These are phyloP conservation scores for Leucocoprinus sp. DNA, from an alignment of 768 basidiomycete genomes.

Conservation along the genomic window DNA sequence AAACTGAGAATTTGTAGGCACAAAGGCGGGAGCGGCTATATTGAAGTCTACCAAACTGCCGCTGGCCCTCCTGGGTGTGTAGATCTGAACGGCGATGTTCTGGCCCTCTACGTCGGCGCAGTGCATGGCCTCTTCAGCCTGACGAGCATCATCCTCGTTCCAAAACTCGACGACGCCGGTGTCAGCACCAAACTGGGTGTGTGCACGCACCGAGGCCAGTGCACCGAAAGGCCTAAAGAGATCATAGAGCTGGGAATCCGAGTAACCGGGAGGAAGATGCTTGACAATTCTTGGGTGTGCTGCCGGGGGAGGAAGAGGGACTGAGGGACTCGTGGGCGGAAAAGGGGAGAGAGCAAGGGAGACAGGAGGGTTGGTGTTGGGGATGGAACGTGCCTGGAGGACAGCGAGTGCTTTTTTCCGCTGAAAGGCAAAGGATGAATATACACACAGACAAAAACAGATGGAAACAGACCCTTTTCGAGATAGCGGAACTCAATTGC, in stretches of 20 bases:
- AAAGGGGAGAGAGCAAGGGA: conserved; percentile 73
- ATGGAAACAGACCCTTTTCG: conserved; percentile 57
- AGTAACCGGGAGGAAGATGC: conserved; percentile 63
- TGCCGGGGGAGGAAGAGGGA: conserved; percentile 64
- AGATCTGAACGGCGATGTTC: conserved; percentile 77
- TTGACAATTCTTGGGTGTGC: conserved; percentile 79
- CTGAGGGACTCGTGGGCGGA: conserved; percentile 70
- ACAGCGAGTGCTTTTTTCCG: conserved; percentile 86
- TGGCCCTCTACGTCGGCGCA: conserved; percentile 77
- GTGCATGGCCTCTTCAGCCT: conserved; percentile 76
- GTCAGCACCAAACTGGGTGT: conserved; percentile 69
- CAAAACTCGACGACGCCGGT: conserved; percentile 80
- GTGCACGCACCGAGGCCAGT: conserved; percentile 67
- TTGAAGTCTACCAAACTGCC: conserved; percentile 57
- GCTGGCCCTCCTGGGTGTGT: conserved; percentile 58
- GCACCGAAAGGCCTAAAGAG: conserved; percentile 81
- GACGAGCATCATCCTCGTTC: conserved; percentile 76
- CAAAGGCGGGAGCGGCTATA: conserved; percentile 65
- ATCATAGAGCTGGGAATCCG: conserved; percentile 73
- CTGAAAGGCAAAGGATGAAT: conserved; percentile 30
- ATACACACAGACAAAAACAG: conserved; percentile 5
- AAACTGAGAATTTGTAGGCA: conserved; percentile 61
- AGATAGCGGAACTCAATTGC: conserved; percentile 80
- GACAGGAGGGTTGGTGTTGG: conserved; percentile 48
- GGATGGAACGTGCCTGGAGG: conserved; percentile 67